Percentiles rank a stretch among this genome's conserved stretches.
Evolutionary conservation across 2,329 filamentous ascomycete genomes (phyloP).

Genomic region (Phialophora chinensis): DNA sequence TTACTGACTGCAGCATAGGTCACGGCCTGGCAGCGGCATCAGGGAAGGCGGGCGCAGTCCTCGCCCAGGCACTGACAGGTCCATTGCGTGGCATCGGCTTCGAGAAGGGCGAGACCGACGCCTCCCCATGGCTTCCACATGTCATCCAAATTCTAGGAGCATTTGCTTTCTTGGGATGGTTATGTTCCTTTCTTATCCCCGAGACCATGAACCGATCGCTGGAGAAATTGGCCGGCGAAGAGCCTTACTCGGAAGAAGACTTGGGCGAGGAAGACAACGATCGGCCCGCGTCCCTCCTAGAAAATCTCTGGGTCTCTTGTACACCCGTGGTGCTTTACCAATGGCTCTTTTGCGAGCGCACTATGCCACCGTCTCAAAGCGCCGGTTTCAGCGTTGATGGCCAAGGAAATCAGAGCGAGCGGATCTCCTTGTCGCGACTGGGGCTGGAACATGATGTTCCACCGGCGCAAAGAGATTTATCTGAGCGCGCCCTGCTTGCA

Average conservation of each 20-base stretch:
- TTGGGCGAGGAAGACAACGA: slow-evolving; percentile 23
- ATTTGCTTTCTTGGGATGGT: slow-evolving; percentile 71
- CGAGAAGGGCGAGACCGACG: slow-evolving; percentile 53
- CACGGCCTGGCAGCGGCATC: slow-evolving; percentile 70
- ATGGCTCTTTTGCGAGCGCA: slow-evolving; percentile 9
- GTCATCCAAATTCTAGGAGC: slow-evolving; percentile 59
- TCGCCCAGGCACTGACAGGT: slow-evolving; percentile 69
- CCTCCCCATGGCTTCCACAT: slow-evolving; percentile 70
- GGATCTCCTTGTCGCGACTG: slow-evolving; percentile 1
- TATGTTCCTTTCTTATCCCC: slow-evolving; percentile 72
- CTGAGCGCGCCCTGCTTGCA: neutral
- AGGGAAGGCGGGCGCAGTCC: slow-evolving; percentile 71
- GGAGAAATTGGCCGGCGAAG: slow-evolving; percentile 71
- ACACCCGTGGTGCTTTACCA: slow-evolving; percentile 20
- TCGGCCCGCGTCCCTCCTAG: slow-evolving; percentile 1
- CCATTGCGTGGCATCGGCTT: slow-evolving; percentile 65
- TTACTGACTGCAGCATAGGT: neutral
- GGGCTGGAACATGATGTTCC: neutral
- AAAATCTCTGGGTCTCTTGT: slow-evolving; percentile 17
- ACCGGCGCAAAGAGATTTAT: neutral
- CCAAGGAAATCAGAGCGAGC: neutral
- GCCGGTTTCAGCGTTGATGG: neutral
- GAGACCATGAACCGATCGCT: slow-evolving; percentile 77
- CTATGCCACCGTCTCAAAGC: neutral
- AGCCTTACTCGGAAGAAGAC: slow-evolving; percentile 60